Base-by-base conservation (phyloP, 2,329 filamentous ascomycete genomes). In the Scedosporium boydii region DNA sequence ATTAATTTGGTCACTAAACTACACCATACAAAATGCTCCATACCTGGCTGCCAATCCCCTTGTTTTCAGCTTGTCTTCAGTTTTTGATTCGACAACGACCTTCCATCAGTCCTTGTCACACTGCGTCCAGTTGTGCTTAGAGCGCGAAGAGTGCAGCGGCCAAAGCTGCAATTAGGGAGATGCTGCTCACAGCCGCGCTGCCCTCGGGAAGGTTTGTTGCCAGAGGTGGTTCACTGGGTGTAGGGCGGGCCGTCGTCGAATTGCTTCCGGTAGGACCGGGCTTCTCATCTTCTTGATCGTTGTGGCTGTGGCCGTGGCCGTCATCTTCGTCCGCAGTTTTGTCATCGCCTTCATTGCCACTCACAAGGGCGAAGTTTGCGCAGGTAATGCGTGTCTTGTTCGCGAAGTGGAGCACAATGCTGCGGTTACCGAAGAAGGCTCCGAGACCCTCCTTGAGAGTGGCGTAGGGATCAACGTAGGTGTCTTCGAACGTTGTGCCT, bases 321-420 rank as follows among this genome's bases (percentile, higher is more conserved):
- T 42, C 29, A 26, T 44, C 53, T 6, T 58, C 60, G 10, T 10
- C 27, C 26, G 21, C 57, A 29, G 56, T 51, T 23, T 59, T 46
- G 18, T 59, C 61, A 3, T 27, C 56, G 21, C 27, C 55, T 12
- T 59, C 57, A 21, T n/a, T 29, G 14, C 6, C 34, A 23, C 34
- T 55, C 42, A 59, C 44, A 10, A 46, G 56, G n/a, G 65, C 72
- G 69, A 88, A 87, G 77, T 86, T 87, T 72, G 84, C 86, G 69
- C 86, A 89, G 7, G 80, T 81, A 67, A 88, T 81, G 65, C 86
- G 81, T 1, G 83, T 87, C 73, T 79, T 83, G 77, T 87, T 87
- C 68, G 77, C 76, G 66, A 80, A 85, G 75, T 89, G 87, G 63
- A 89, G 68, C 55, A 87, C 85, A 63, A 89, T 73, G 64, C 83